These are phyloP conservation scores for Cladosporium sp. DNA, from an alignment of 2,329 filamentous ascomycete species.

Conservation along the genomic window DNA sequence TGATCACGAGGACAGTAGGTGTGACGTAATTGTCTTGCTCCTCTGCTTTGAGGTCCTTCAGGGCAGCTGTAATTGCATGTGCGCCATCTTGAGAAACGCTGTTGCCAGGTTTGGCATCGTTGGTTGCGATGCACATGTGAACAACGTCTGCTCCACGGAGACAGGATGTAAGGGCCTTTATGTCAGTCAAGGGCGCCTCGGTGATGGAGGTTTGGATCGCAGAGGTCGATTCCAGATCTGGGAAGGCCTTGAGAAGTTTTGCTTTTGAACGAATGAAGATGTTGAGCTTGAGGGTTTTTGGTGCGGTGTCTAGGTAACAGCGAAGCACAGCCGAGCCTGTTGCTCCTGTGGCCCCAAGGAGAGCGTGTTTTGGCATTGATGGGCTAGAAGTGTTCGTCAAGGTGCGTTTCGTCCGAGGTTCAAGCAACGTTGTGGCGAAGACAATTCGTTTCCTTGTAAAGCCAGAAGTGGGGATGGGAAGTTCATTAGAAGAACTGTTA, in stretches of 20 bases:
- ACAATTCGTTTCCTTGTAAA: no score
- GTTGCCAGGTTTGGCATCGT: conserved; percentile 17
- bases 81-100: conserved; percentile 17
- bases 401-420: no score
- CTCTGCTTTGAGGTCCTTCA: not conserved
- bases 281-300: conserved; percentile 18
- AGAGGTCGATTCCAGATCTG: conserved; percentile 16
- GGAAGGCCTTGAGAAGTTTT: conserved; percentile 20
- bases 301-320: conserved; percentile 15
- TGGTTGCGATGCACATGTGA: conserved; percentile 22
- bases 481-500: no score
- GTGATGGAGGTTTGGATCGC: conserved; percentile 13
- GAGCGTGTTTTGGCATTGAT: conserved; percentile 20
- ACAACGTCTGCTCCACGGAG: conserved; percentile 19
- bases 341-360: conserved; percentile 23
- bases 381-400: not conserved
- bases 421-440: no score
- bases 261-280: conserved; percentile 21
- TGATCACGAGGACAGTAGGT: conserved; percentile 17
- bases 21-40: conserved; percentile 6
- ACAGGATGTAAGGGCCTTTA: conserved; percentile 14
- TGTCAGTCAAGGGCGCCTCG: conserved; percentile 15
- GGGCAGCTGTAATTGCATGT: conserved; percentile 10
- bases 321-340: conserved; percentile 24
- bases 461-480: no score